Evolutionary conservation across 192 early-diverging fungal genomes (phyloP), one percentile per base, ranked within the genome.

Genomic region (Rhizoclosmatium globosum): DNA sequence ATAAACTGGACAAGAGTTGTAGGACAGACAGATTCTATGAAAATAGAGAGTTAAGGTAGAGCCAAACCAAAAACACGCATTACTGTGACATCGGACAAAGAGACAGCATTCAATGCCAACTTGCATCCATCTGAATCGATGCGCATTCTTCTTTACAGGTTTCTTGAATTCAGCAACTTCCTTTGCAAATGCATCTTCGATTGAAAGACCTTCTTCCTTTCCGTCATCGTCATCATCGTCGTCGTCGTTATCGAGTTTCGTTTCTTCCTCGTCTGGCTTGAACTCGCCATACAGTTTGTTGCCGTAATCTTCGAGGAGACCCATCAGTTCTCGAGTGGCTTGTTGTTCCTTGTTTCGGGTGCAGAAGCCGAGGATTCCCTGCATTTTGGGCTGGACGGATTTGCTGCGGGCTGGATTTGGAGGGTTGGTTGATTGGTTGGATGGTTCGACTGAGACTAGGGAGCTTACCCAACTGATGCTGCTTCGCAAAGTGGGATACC

Each of bases 71-170:
- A 19, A 13, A 31, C 31, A 31, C 0, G 21, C 3, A 4, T 72
- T 45, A 85, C 85, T 73, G 21, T 42, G 41, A 53, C 58, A 74
- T 53, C 73, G 50, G 39, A 86, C 62, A 59, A 86, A 86, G 2
- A 86, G 57, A 44, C 81, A 79, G 65, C 85, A 85, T 57, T 85
- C 84, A 43, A 85, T 85, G 74, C 82, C 76, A 21, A 82, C 79
- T 46, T 80, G 77, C 11, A 79, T 42, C 84, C 84, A 85, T 0
- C 21, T 21, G 59, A 85, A 85, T 23, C 82, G 76, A 48, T 79
- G 58, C 47, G 77, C 69, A 21, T 39, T 57, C 19, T 45, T 17
- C 9, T 53, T 4, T 4, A 38, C 41, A 9, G 9, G 6, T 68
- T 78, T 68, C 4, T 48, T 56, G n/a, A 71, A 45, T 31, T 47